These are phyloP conservation scores for Sarcodon aspratus DNA, from an alignment of 768 basidiomycete genomes.

Conservation along the genomic window DNA sequence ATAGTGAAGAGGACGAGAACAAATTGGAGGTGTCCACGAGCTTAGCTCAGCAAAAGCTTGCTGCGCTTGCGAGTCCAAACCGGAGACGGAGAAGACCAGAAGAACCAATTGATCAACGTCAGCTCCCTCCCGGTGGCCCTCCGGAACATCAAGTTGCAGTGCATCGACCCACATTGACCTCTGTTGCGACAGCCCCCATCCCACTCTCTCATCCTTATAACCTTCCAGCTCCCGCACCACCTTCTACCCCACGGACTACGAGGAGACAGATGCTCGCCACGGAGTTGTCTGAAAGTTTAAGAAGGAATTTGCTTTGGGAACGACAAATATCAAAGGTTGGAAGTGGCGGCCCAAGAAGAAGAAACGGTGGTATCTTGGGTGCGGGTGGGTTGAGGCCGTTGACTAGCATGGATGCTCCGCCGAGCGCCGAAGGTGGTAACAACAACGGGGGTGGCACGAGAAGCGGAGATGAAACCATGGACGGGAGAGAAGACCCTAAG, in stretches of 20 bases:
- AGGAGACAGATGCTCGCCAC: slow-evolving; percentile 74
- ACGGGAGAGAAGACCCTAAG: slow-evolving; percentile 26
- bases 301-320: slow-evolving; percentile 76
- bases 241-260: slow-evolving; percentile 79
- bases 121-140: background rate
- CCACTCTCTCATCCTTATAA: slow-evolving; percentile 61
- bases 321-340: slow-evolving; percentile 47
- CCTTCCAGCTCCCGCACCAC: slow-evolving; percentile 49
- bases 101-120: background rate
- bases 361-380: slow-evolving; percentile 15
- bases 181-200: slow-evolving; percentile 37
- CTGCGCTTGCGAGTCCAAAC: slow-evolving; percentile 33
- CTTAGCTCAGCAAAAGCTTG: slow-evolving; percentile 57
- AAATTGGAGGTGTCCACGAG: slow-evolving; percentile 50
- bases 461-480: slow-evolving; percentile 7
- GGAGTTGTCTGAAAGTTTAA: slow-evolving; percentile 76
- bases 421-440: background rate
- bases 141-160: background rate
- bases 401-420: slow-evolving; percentile 15
- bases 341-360: background rate
- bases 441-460: slow-evolving; percentile 9
- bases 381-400: slow-evolving; percentile 20
- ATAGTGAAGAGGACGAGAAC: slow-evolving; percentile 36
- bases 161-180: slow-evolving; percentile 15
- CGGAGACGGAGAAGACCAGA: slow-evolving; percentile 19